Evolutionary conservation across 2,329 filamentous ascomycete genomes (phyloP), one percentile per base, ranked within the genome.

Genomic region (Talaromyces albobiverticillius): DNA sequence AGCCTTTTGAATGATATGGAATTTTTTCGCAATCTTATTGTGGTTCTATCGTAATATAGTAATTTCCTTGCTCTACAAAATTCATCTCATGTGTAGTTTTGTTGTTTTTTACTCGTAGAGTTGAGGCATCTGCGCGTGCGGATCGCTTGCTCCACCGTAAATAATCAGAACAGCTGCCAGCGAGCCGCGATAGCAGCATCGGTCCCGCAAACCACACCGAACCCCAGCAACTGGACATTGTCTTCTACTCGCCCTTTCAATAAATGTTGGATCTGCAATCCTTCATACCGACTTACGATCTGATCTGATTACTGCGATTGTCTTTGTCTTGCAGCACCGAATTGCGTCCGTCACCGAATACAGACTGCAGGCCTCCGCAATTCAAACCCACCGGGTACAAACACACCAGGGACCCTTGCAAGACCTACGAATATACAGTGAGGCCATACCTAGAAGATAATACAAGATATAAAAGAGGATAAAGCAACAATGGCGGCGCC

Each of bases 61-160:
- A 40, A 13, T 2, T 13, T 2, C 4, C 6, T 18, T 18, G 36
- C 18, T 22, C 16, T 22, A 8, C 18, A 20, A 40, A 40, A 20
- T 16, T 11, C 14, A 34, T 4, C n/a, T 13, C 31, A 14, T n/a
- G n/a, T n/a, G n/a, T n/a, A n/a, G n/a, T n/a, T n/a, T n/a, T n/a
- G n/a, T n/a, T n/a, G n/a, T n/a, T n/a, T n/a, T n/a, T n/a, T n/a
- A n/a, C n/a, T 34, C 31, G 31, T n/a, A 34, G 11, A 34, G 6
- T 34, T 38, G 3, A 14, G 10, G 13, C 14, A 4, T 47, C 41
- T 61, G 62, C 62, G 56, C 51, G 51, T 42, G 51, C 51, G 57
- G 57, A n/a, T 32, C 56, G 54, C 62, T 56, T 62, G 59, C 62
- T 63, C 63, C 58, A 61, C 61, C 62, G 61, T 64, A 64, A 57